Evolutionary conservation across 164 flowering plant species (phyloP), one percentile per base, ranked within the genome.

Genomic region (Chloranthus sessilifolius): DNA sequence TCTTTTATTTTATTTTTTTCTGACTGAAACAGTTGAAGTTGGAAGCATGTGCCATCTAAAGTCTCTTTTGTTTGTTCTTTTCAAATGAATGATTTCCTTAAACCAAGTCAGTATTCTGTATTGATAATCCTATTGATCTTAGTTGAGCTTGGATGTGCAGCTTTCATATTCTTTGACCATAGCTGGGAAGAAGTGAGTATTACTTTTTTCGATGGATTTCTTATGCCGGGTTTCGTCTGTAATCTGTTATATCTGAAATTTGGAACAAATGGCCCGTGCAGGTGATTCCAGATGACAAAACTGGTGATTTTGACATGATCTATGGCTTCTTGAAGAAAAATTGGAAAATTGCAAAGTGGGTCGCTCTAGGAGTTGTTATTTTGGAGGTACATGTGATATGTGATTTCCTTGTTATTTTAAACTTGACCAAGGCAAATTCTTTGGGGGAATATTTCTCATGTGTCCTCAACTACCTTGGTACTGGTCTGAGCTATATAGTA

Each of bases 311-410:
- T 60, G 80, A 73, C 17, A 72, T 58, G 81, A 88, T 91, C 22
- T 82, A 78, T 70, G 63, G 51, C 25, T 88, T 88, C 62, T 77
- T 91, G 61, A 64, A 74, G 63, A 73, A 80, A 53, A 62, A 91
- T 68, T 91, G 98, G 98, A 65, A 66, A 23, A 80, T 85, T 56
- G 72, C 71, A 17, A 85, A 59, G 57, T 91, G 98, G 98, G 95
- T 82, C 62, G 95, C 96, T 59, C 77, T 91, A 43, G 95, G 85
- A 38, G 72, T 58, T 65, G 95, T 91, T 60, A 60, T 88, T 42
- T 64, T 91, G 40, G 79, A 91, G 95, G 98, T 91, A 71, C 56
- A 53, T 5, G 11, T 25, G 14, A 16, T 39, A 29, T 39, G 36
- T n/a, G n/a, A n/a, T n/a, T n/a, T n/a, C n/a, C n/a, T n/a, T n/a